Evolutionary conservation across 2,329 filamentous ascomycete species (phyloP), one percentile per base, ranked within the genome.

Genomic region (Xylaria sp.): DNA sequence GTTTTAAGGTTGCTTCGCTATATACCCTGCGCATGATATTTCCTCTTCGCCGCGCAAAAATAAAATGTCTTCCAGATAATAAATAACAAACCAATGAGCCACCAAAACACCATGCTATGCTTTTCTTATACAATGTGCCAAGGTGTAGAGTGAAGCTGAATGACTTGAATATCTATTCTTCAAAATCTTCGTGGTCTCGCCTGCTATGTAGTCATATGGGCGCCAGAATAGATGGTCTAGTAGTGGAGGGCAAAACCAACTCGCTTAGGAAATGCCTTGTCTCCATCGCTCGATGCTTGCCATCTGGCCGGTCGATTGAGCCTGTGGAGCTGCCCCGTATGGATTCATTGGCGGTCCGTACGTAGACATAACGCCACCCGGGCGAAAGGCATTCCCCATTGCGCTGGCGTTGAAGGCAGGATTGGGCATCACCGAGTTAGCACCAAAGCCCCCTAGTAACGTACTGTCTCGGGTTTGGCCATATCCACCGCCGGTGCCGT

Each of bases 401-500:
- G 64, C 62, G 35, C 67, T 70, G 13, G 64, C 59, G 44, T 61
- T 68, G 13, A 55, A 60, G 10, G 57, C 63, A 35, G 60, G 62
- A 46, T 61, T 67, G 11, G 65, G 48, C 43, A 68, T 35, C 19
- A 53, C 57, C 37, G 53, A 52, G 11, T 53, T 44, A 15, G 40
- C 38, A 15, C 51, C 44, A 27, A 65, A 66, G 8, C 58, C 62
- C 31, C 64, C 62, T 53, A 69, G 54, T 35, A 63, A 67, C 58
- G 61, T 68, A 47, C 55, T 72, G 9, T 68, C 60, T 27, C 73
- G 67, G 19, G 68, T 49, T 37, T 67, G 64, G 23, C 71, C 72
- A 11, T 67, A 41, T 3, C 70, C 71, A 2, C 83, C 83, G 4
- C 78, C 83, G 13, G 68, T 72, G 1, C 82, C 83, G 54, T 85